Evolutionary conservation across 2,329 filamentous ascomycete genomes (phyloP), one percentile per base, ranked within the genome.

Genomic region (Endoconidiophora laricicola): DNA sequence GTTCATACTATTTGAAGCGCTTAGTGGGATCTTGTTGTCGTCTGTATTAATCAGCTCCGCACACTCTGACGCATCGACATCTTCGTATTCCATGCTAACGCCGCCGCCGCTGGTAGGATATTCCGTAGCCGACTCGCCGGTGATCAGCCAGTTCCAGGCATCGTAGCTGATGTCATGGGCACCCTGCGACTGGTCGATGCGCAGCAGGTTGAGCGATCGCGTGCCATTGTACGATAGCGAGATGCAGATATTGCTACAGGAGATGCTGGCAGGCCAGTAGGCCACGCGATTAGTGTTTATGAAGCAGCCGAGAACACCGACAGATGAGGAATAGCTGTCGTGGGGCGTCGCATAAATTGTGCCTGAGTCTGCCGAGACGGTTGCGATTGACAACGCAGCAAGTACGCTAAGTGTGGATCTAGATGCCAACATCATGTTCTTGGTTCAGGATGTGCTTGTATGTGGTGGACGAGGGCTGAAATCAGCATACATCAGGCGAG

Each of bases 101-200:
- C 69, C 68, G 43, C 74, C 74, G 52, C 73, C 74, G 36, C 59
- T 52, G 2, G 65, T 62, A 12, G 73, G 73, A 46, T 65, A 58
- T 12, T 65, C 59, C 6, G 61, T 63, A 39, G 74, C 75, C 10
- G 66, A 64, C 54, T 66, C 57, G 55, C 74, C 74, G 33, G 67
- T 72, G 56, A 62, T 61, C 39, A 79, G 71, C 57, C 72, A 71
- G 66, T 76, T 76, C 72, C 73, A 79, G 46, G 74, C 74, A 55
- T 78, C 74, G 64, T 78, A 79, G 52, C 66, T 70, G 63, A 79
- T 70, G 61, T 79, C 76, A 60, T 74, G 60, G 48, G 74, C 74
- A 45, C 73, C 74, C 39, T 64, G 66, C 0, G 74, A 78, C 47
- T 65, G 61, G 64, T 78, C 76, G 55, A 79, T 64, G 59, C 69